phyloP scores from a whole-genome alignment of 192 early-diverging fungal genomes.

The Backusella westeae region DNA sequence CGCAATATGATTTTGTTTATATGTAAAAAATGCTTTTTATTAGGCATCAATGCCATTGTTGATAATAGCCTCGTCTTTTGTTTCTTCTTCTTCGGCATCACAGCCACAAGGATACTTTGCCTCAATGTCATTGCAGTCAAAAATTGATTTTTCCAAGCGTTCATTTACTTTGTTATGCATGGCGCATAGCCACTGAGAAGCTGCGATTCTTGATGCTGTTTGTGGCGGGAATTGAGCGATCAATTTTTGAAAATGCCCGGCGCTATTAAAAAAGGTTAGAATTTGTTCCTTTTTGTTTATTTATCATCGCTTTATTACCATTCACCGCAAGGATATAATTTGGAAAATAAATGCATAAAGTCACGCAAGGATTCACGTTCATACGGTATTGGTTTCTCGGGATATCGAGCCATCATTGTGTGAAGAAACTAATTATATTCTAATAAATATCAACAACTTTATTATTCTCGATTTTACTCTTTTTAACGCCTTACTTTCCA shows the following conservation, averaged over 20 bases:
- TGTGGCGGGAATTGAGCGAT: conserved; percentile 79
- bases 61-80: background rate
- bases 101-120: conserved; percentile 90
- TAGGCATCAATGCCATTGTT: too few species aligned
- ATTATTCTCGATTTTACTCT: too few species aligned
- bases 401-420: conserved; percentile 89
- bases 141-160: conserved; percentile 73
- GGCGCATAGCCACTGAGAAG: conserved; percentile 82
- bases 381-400: conserved; percentile 68
- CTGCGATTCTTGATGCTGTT: conserved; percentile 62
- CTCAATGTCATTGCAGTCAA: conserved; percentile 76
- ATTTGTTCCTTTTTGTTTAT: too few species aligned
- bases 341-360: conserved; percentile 80
- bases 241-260: conserved; percentile 79
- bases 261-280: conserved; percentile 45
- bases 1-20: background rate
- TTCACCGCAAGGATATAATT: conserved; percentile 96
- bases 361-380: conserved; percentile 75
- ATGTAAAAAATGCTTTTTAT: too few species aligned
- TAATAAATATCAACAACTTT: background rate
- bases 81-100: conserved; percentile 32
- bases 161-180: conserved; percentile 92
- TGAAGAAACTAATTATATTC: conserved; percentile 65
- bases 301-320: conserved; percentile 37
- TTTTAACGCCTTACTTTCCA: conserved; percentile 58